Evolutionary conservation across 495 filamentous ascomycete species (phyloP), one percentile per base, ranked within the genome.

Genomic region (Bacidia rubella): DNA sequence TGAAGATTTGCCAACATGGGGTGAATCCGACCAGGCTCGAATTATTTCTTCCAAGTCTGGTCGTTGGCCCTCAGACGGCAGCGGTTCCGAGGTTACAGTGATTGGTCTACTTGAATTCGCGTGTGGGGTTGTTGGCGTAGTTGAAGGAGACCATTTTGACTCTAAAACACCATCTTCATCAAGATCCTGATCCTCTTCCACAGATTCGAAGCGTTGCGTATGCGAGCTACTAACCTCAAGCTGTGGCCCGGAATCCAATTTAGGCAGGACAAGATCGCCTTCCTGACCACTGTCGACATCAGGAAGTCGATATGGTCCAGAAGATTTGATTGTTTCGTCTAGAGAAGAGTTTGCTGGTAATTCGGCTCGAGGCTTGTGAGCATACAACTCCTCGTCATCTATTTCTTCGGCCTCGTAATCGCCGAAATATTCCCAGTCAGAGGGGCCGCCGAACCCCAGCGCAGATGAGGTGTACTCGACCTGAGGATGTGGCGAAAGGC

Each of bases 401-500:
- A 66, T 51, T 45, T 65, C 65, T 52, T 62, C 61, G 11, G 64
- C 61, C 39, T 63, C 57, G 29, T 62, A 64, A 25, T 62, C 54
- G 5, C 58, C 66, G 54, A 80, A 69, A 57, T 77, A 71, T 50
- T 80, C 77, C 78, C 76, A 80, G 52, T 78, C 78, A n/a, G 76
- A 79, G 1, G 76, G 77, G 1, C 71, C 69, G 5, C 74, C 75
- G 49, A 65, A 60, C 0, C 77, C 76, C 29, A 81, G 56, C 12
- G 73, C 73, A 49, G 75, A 77, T 24, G 62, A 62, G 32, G 50
- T 54, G 35, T 58, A 58, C 3, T 55, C 29, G 21, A 40, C 53
- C 3, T 46, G 17, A 27, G 55, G 25, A 11, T 24, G 19, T 20
- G 54, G 46, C 2, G 46, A 56, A 24, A 58, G 48, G 51, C 53